Evolutionary conservation across 202 grass and related monocot genomes (phyloP), one percentile per base, ranked within the genome.

Genomic region (Panicum hallii): DNA sequence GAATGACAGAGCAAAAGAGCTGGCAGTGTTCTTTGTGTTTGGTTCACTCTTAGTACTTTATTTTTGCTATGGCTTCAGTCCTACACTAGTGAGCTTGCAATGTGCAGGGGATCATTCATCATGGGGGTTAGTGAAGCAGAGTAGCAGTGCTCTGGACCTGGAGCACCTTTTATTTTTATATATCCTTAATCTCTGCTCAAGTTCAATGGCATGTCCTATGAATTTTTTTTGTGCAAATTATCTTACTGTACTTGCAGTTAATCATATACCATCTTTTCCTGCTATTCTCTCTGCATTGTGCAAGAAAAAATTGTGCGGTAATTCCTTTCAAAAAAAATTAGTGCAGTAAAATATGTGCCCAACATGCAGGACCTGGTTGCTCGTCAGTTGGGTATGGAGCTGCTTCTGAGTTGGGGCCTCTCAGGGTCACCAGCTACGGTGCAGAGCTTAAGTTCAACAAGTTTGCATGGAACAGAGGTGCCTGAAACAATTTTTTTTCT

Each of bases 391-490:
- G 90, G 20, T 97, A 97, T 57, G 95, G 95, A 78, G 92, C 92
- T 88, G 89, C 92, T 61, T 86, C 83, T 54, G 95, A 97, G 68
- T 58, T 97, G 84, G 92, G 95, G 16, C 95, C 95, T 77, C 87
- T 94, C 23, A 93, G 90, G 45, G 89, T 97, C 5, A 89, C 82
- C 5, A 94, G 48, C 80, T 42, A 91, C 57, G 95, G 85, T 62
- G 66, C 85, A 55, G 90, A 87, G 75, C 90, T 97, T 26, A 84
- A 89, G 82, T 94, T 97, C 72, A 93, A 97, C 89, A 80, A 78
- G 45, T 94, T 93, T 81, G 92, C 95, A 9, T 97, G 95, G 95
- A 94, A 97, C 87, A 90, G 77, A 83, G 95, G 95, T 94, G 69
- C 44, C 40, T 66, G 45, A 43, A 50, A 17, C 6, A 63, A 56